Evolutionary conservation across 1,139 yeast species (phyloP).

Genomic region (Ogataea hybrid): DNA sequence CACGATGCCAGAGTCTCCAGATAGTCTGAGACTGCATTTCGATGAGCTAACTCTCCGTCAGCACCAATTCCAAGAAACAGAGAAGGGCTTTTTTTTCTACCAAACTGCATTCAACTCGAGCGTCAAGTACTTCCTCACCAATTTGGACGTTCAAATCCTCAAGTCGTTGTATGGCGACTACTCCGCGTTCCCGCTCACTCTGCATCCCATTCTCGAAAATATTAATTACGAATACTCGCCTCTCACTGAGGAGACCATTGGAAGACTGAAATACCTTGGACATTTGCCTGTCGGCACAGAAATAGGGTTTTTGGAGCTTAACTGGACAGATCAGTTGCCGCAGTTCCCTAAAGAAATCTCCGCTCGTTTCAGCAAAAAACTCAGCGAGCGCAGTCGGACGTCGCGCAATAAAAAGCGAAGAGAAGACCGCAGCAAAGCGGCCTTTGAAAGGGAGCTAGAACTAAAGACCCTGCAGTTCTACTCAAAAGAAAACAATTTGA

Average conservation of each 20-base stretch:
- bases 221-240: slow-evolving; percentile 59
- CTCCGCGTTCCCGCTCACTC: slow-evolving; percentile 60
- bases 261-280: slow-evolving; percentile 68
- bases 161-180: slow-evolving; percentile 62
- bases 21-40: slow-evolving; percentile 25
- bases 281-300: slow-evolving; percentile 87
- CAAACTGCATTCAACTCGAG: slow-evolving; percentile 73
- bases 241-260: slow-evolving; percentile 50
- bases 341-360: slow-evolving; percentile 51
- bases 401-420: slow-evolving; percentile 52
- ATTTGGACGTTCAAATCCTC: slow-evolving; percentile 75
- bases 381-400: slow-evolving; percentile 56
- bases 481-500: slow-evolving; percentile 49
- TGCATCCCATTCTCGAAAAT: slow-evolving; percentile 66
- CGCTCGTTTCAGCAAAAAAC: slow-evolving; percentile 54
- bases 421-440: slow-evolving; percentile 63
- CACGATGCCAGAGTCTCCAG: slow-evolving; percentile 3
- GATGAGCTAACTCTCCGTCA: slow-evolving; percentile 29
- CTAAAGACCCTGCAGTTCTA: slow-evolving; percentile 53
- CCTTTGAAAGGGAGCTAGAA: slow-evolving; percentile 66
- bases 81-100: slow-evolving; percentile 47
- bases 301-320: slow-evolving; percentile 79
- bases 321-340: slow-evolving; percentile 53
- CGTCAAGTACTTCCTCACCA: slow-evolving; percentile 66
- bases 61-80: slow-evolving; percentile 17